Evolutionary conservation across 192 early-diverging fungal species (phyloP), one percentile per base, ranked within the genome.

Genomic region (Coemansia sp.): DNA sequence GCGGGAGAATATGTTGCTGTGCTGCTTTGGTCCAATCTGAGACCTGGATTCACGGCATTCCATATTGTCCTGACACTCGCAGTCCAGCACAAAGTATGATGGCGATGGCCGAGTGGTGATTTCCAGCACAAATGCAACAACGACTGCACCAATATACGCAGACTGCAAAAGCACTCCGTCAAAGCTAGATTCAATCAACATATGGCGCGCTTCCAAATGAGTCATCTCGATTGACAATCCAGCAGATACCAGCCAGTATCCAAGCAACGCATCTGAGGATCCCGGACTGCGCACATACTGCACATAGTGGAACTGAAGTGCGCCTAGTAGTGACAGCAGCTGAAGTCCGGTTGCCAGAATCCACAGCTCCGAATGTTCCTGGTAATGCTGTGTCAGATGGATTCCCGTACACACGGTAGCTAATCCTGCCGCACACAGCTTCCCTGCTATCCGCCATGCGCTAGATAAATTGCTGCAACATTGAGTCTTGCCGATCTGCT

Each of bases 1-100:
- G 12, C 70, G 58, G 4, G 70, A 66, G 17, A 66, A 52, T n/a
- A 72, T 72, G 19, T 70, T 39, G 2, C 47, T 35, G 10, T 54
- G 57, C n/a, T 35, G 22, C 8, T 53, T 25, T 7, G 21, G 7
- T n/a, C 10, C 27, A 11, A 10, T 45, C 3, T 22, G 19, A 4
- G 22, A 11, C 24, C 23, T 43, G 11, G 11, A 11, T 43, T 39
- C 39, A 15, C 19, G 17, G 22, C 57, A 59, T 14, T 45, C 22
- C 21, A 3, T 3, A 12, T 23, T 14, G 41, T 43, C 57, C 9
- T 59, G 22, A 22, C 57, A 59, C 9, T 59, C 39, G 14, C 57
- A 59, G 12, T 14, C 21, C 57, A 43, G 24, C 38, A 23, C 38
- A 41, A 43, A 5, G 10, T 41, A 39, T 3, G 21, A 24, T 53